These are phyloP conservation scores for Recurvomyces mirabilis DNA, from an alignment of 495 filamentous ascomycete genomes.

Conservation along the genomic window DNA sequence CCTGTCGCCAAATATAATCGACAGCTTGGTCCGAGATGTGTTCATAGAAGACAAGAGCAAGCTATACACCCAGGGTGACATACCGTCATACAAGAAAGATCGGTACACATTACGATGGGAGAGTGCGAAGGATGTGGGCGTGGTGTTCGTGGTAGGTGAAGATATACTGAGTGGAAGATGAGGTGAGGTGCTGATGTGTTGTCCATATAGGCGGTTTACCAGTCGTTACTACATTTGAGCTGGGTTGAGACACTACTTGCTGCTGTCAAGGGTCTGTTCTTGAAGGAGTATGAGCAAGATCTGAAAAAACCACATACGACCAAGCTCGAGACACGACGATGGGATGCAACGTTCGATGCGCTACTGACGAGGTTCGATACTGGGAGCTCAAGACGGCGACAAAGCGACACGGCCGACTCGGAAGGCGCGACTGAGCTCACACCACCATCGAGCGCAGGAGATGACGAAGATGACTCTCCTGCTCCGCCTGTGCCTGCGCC, in stretches of 20 bases:
- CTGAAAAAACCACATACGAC: conserved; percentile 70
- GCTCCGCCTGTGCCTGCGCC: conserved; percentile 37
- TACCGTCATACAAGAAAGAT: conserved; percentile 75
- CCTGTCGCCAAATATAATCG: conserved; percentile 71
- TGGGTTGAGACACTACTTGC: conserved; percentile 97
- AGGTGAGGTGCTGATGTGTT: not conserved
- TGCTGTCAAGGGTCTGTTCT: conserved; percentile 82
- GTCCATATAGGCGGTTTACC: conserved; percentile 72
- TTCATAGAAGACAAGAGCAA: conserved; percentile 86
- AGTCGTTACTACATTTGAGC: conserved; percentile 82
- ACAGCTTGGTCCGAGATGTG: conserved; percentile 88
- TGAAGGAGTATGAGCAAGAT: conserved; percentile 77
- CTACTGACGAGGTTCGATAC: conserved; percentile 76
- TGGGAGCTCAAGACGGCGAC: conserved; percentile 10
- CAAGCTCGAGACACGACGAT: conserved; percentile 59
- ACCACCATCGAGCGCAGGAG: conserved; percentile 29
- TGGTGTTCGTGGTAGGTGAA: conserved; percentile 82
- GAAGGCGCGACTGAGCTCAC: conserved; percentile 27
- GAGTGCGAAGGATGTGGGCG: conserved; percentile 73
- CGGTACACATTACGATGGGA: conserved; percentile 95
- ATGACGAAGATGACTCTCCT: conserved; percentile 17
- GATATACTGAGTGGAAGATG: not conserved
- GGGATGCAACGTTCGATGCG: conserved; percentile 90
- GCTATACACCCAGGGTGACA: conserved; percentile 47
- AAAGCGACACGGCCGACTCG: conserved; percentile 16